phyloP scores from a whole-genome alignment of 352 stramenopile genomes.

The Pseudoperonospora humuli region DNA sequence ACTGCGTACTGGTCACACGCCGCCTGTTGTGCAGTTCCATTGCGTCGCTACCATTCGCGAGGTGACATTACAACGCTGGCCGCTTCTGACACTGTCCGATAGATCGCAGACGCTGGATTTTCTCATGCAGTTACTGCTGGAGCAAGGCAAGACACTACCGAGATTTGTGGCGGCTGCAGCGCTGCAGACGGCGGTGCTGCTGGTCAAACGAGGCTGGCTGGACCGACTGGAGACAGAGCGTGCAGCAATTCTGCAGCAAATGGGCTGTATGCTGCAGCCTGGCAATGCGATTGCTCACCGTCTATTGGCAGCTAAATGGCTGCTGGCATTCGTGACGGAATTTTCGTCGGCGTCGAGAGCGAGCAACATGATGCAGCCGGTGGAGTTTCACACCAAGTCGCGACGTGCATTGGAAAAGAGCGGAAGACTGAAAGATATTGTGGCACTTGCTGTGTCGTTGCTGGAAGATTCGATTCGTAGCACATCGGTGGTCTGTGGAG shows the following conservation, averaged over 20 bases:
- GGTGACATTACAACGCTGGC: constrained; percentile 63
- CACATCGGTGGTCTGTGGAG: constrained; percentile 38
- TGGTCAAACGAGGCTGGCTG: constrained; percentile 81
- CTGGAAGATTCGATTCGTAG: constrained; percentile 67
- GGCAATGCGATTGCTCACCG: constrained; percentile 30
- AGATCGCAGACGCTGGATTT: constrained; percentile 55
- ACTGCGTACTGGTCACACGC: constrained; percentile 24
- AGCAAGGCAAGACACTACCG: constrained; percentile 40
- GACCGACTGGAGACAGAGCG: constrained; percentile 49
- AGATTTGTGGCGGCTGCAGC: constrained; percentile 51
- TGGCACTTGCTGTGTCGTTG: constrained; percentile 51
- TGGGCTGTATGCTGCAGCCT: constrained; percentile 50
- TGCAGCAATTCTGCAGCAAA: constrained; percentile 55
- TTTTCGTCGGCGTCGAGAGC: constrained; percentile 73
- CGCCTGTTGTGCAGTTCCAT: constrained; percentile 72
- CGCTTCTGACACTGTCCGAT: constrained; percentile 36
- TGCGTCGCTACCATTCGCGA: constrained; percentile 71
- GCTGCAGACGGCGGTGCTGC: constrained; percentile 63
- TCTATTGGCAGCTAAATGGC: constrained; percentile 69
- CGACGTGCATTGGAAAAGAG: constrained; percentile 50
- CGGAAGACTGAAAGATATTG: constrained; percentile 47
- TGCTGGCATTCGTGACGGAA: constrained; percentile 80
- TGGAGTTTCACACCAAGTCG: constrained; percentile 80
- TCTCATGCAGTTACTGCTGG: constrained; percentile 73
- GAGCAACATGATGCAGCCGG: constrained; percentile 71